phyloP scores from a whole-genome alignment of 2,329 filamentous ascomycete species.

The Dactylellina haptotyla region DNA sequence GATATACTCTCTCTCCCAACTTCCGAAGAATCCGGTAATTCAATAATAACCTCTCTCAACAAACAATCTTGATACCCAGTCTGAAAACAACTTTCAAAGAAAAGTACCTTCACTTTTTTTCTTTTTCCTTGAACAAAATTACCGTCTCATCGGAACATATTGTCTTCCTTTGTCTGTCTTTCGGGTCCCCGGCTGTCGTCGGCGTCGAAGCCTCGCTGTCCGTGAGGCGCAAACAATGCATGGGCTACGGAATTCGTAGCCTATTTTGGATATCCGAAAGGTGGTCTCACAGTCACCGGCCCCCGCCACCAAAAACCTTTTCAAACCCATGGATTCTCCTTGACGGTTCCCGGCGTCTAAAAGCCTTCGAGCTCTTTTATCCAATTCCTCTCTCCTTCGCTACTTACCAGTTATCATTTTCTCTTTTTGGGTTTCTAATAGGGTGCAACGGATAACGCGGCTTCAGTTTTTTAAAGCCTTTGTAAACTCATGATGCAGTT shows the following conservation, averaged over 20 bases:
- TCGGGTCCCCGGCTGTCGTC: constrained; percentile 12
- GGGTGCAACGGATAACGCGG: constrained; percentile 41
- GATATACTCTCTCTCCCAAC: constrained; percentile 7
- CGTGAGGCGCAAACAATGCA: constrained; percentile 23
- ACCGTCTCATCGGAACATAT: neutral
- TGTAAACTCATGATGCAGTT: constrained; percentile 51
- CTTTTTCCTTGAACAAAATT: constrained; percentile 16
- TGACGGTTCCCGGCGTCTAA: constrained; percentile 35
- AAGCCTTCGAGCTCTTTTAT: constrained; percentile 38
- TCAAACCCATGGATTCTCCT: constrained; percentile 15
- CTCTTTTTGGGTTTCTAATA: constrained; percentile 31
- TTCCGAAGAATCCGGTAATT: constrained; percentile 45
- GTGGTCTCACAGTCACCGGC: constrained; percentile 5
- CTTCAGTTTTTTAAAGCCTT: constrained; percentile 24
- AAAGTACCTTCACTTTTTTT: constrained; percentile 26
- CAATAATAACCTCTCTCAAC: constrained; percentile 36
- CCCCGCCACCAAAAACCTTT: constrained; percentile 6
- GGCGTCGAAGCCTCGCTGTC: constrained; percentile 1
- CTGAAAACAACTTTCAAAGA: constrained; percentile 27
- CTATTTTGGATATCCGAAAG: constrained; percentile 31
- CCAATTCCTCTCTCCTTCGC: constrained; percentile 1
- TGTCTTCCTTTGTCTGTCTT: neutral
- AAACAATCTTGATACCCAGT: constrained; percentile 36
- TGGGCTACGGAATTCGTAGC: constrained; percentile 15
- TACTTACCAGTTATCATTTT: constrained; percentile 40